phyloP scores from a whole-genome alignment of 1,139 yeast species.

The Geotrichum reessii region DNA sequence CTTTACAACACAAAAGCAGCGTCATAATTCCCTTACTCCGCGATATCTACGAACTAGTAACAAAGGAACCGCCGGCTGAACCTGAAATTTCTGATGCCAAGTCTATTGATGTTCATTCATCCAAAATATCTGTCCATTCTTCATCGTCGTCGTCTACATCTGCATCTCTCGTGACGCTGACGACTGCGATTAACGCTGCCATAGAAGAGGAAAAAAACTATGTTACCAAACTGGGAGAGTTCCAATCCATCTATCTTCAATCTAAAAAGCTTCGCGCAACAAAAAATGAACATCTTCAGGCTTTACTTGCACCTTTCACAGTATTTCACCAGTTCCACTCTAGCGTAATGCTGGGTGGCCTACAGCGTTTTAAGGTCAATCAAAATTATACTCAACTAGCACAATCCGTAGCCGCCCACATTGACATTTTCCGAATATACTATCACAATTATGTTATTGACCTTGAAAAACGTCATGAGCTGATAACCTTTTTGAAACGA shows the following conservation, averaged over 20 bases:
- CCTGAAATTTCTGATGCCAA: not conserved
- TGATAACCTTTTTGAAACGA: slow-evolving; percentile 18
- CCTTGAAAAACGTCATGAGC: slow-evolving; percentile 15
- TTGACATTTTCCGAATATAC: slow-evolving; percentile 21
- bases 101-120: slow-evolving; percentile 23
- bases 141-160: slow-evolving; percentile 4
- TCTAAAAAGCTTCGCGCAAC: slow-evolving; percentile 20
- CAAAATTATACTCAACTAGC: slow-evolving; percentile 17
- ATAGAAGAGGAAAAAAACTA: slow-evolving; percentile 26
- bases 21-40: not conserved
- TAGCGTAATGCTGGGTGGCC: slow-evolving; percentile 21
- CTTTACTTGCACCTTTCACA: slow-evolving; percentile 25
- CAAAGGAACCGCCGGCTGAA: not conserved
- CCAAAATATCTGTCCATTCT: slow-evolving; percentile 16
- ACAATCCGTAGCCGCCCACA: slow-evolving; percentile 15
- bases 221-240: slow-evolving; percentile 25
- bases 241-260: slow-evolving; percentile 23
- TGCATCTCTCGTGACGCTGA: slow-evolving; percentile 8
- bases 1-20: not conserved
- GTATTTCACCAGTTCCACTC: slow-evolving; percentile 27
- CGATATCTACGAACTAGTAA: not conserved
- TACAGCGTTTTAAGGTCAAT: slow-evolving; percentile 21
- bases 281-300: slow-evolving; percentile 13
- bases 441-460: slow-evolving; percentile 20
- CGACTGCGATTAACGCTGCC: slow-evolving; percentile 14